phyloP scores from a whole-genome alignment of 2,329 filamentous ascomycete genomes.

The Stachybotrys chartarum region DNA sequence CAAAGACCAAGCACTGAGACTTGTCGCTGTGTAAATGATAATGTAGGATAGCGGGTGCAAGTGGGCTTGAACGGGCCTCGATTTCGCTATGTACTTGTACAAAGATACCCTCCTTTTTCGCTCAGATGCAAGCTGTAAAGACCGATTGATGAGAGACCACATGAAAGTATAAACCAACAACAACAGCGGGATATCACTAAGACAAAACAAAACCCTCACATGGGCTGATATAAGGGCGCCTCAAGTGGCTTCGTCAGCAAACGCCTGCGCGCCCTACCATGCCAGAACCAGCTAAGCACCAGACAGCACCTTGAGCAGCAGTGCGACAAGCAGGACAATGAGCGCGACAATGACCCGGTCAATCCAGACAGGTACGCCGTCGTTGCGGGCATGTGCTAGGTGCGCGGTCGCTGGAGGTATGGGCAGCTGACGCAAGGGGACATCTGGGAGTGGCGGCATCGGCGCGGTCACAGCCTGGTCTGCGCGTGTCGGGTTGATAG shows the following conservation, averaged over 20 bases:
- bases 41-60: background rate
- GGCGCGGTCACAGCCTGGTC: slow-evolving; percentile 1
- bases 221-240: background rate
- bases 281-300: slow-evolving; percentile 8
- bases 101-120: background rate
- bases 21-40: background rate
- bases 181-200: background rate
- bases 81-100: slow-evolving; percentile 1
- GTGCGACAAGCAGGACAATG: slow-evolving; percentile 59
- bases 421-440: slow-evolving; percentile 1
- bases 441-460: background rate
- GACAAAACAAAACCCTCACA: background rate
- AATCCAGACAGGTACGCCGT: slow-evolving; percentile 64
- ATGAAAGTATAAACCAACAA: background rate
- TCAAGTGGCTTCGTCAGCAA: background rate
- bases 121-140: background rate
- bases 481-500: slow-evolving; percentile 8
- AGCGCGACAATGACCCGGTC: slow-evolving; percentile 74
- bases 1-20: background rate
- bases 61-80: slow-evolving; percentile 2
- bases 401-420: slow-evolving; percentile 5
- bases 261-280: background rate
- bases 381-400: slow-evolving; percentile 16
- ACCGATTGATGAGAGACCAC: background rate
- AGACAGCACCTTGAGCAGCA: slow-evolving; percentile 54